Base-by-base conservation (phyloP, 352 stramenopile species). In the Globisporangium paddicum region DNA sequence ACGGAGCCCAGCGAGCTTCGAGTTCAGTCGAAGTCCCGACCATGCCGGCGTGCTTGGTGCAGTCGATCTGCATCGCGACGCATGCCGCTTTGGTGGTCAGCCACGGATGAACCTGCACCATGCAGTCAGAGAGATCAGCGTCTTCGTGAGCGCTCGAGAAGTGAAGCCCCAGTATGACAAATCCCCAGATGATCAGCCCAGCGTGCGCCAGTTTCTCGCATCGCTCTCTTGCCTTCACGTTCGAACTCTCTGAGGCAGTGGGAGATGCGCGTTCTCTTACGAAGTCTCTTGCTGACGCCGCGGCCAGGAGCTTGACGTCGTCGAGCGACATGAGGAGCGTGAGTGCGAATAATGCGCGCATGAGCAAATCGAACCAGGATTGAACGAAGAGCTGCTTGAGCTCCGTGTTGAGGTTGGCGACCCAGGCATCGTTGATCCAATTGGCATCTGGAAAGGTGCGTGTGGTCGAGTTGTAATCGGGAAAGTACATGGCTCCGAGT, bases 351-450 rank as follows among this genome's bases (percentile, higher is more conserved):
- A 61, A 32, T 8, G 28, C 30, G 23, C 55, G 55, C 4, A 19
- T 47, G 16, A 13, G 18, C 25, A 61, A 48, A 45, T 55, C 55
- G 44, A 47, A 40, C 55, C 55, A 61, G 7, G 23, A 37, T 23
- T 55, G 55, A n/a, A 55, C 46, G 34, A 55, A 54, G 21, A 61
- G 32, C 45, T 55, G 32, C 45, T 40, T 53, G 44, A 55, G 48
- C 55, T 61, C 55, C 18, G 19, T 53, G 26, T 53, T 53, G 25
- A 38, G 26, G 26, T 53, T 53, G 18, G 16, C 25, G 8, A 53
- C 46, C 32, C 46, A 53, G 26, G 30, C 25, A 8, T 25, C 13
- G 46, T 53, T 26, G 13, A 16, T 4, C 25, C 26, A 53, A 2
- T 53, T 23, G 5, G 5, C 18, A 13, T 21, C 9, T 35, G 25